Base-by-base conservation (phyloP, 2,329 filamentous ascomycete species). In the Penicillium concentricum region DNA sequence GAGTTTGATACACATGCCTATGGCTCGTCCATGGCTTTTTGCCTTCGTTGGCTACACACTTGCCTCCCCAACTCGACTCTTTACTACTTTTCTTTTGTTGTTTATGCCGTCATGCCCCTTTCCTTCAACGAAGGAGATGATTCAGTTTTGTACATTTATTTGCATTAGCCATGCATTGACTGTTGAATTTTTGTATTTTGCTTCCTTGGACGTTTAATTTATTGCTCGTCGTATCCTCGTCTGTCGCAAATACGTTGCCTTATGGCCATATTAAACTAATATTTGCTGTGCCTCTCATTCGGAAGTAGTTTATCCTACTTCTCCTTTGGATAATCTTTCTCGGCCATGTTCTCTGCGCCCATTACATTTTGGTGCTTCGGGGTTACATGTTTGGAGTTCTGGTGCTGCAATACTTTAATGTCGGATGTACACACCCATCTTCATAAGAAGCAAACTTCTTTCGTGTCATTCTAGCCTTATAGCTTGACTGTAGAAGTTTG, bases 21-120 rank as follows among this genome's bases (percentile, higher is more conserved):
- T 47, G 48, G 37, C 10, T 18, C 37, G 26, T 10, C 26, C 38
- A 24, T 57, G 62, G 51, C 34, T 38, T 48, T 53, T 52, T 46
- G 48, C 51, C 49, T 47, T 42, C 39, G 30, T 30, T 56, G 38
- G 49, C 52, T 49, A 45, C 45, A 39, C 24, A 37, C 39, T 61
- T 54, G 54, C 50, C 46, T 46, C 39, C 51, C 57, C 55, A 50
- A 58, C 57, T 61, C 47, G 51, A 57, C 48, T 42, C 43, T 53
- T 69, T 66, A 60, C 65, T 57, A 67, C 67, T 64, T 67, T 69
- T 64, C 61, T 48, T 62, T 63, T 66, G 58, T 70, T 37, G 6
- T n/a, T 51, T 57, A 72, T 54, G 71, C 63, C 62, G 66, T 69
- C 57, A 72, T 65, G 70, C 62, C 64, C 61, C 56, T 59, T 61